These are phyloP conservation scores for Phlyctochytrium arcticum DNA, from an alignment of 192 early-diverging fungal species.

Conservation along the genomic window DNA sequence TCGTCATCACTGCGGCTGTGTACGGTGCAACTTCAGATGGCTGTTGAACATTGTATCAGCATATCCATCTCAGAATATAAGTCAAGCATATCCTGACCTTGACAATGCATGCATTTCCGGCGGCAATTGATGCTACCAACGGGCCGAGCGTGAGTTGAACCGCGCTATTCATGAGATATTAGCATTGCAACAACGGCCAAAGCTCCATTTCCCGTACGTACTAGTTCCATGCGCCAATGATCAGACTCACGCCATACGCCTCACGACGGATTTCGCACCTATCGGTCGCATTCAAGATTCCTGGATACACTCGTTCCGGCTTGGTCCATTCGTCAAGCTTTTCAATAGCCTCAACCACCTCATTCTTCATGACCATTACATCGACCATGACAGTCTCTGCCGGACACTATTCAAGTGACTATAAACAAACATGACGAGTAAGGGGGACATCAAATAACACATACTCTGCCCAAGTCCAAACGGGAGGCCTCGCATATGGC, in stretches of 20 bases:
- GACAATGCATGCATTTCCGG: constrained; percentile 69
- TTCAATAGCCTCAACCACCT: constrained; percentile 29
- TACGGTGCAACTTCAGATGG: constrained; percentile 78
- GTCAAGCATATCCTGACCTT: constrained; percentile 20
- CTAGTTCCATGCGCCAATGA: constrained; percentile 72
- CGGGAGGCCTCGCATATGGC: constrained; percentile 23
- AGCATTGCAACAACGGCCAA: no score
- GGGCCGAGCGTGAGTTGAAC: constrained; percentile 69
- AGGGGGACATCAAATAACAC: no score
- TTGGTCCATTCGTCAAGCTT: constrained; percentile 36
- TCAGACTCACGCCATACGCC: constrained; percentile 72
- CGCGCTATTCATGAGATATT: constrained; percentile 27
- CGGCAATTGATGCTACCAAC: constrained; percentile 79
- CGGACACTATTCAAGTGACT: not conserved
- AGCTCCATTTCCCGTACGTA: not conserved
- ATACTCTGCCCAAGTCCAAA: constrained; percentile 26
- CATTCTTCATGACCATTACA: constrained; percentile 31
- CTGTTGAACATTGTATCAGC: constrained; percentile 16
- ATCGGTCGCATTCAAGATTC: constrained; percentile 6
- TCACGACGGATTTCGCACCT: constrained; percentile 39
- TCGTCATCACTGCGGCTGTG: constrained; percentile 56
- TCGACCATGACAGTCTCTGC: constrained; percentile 17
- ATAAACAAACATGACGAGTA: no score
- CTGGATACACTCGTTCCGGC: constrained; percentile 14
- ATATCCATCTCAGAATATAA: not conserved